Base-by-base conservation (phyloP, 306 rosid species). In the Lathyrus aphaca region DNA sequence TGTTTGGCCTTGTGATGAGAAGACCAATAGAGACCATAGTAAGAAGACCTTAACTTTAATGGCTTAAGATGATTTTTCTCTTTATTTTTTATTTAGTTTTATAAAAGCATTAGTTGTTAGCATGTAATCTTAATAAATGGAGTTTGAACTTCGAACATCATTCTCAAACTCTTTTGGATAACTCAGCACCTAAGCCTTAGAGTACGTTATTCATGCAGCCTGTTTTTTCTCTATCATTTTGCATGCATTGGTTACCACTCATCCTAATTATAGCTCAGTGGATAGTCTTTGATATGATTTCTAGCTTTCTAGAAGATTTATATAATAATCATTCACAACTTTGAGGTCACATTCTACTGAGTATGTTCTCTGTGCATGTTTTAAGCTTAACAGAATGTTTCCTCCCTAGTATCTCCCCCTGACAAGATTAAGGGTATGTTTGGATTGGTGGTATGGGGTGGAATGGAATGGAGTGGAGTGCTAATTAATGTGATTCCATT, bases 221-320 rank as follows among this genome's bases (percentile, higher is more conserved):
- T 53, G 3, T n/a, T 10, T 54, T 63, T 18, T 43, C 13, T 8
- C 42, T 55, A 27, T 60, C n/a, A 3, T 43, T 51, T 66, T 63
- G 55, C 66, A 27, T 68, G 50, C 43, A 68, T 62, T 40, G 42
- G 56, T 45, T 55, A 37, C 50, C 29, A 6, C 53, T 13, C 53
- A 64, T 66, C 35, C 62, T 14, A 23, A 9, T 13, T 8, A 43
- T 32, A 19, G 44, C 39, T 23, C 19, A 37, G 17, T 62, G 5
- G 10, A 14, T 39, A 6, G 58, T 10, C 27, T 53, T 10, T 55
- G 25, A 35, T 69, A 25, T 38, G 13, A 46, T 73, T 30, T 77
- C 32, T 54, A 30, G 72, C 72, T 29, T 63, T 74, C 30, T 43
- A 23, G 54, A 2, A 40, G 42, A 66, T 51, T 58, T 54, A 11